Conservation (phyloP, 1,284 basidiomycete genomes). For the Melanopsichium pennsylvanicum region DNA sequence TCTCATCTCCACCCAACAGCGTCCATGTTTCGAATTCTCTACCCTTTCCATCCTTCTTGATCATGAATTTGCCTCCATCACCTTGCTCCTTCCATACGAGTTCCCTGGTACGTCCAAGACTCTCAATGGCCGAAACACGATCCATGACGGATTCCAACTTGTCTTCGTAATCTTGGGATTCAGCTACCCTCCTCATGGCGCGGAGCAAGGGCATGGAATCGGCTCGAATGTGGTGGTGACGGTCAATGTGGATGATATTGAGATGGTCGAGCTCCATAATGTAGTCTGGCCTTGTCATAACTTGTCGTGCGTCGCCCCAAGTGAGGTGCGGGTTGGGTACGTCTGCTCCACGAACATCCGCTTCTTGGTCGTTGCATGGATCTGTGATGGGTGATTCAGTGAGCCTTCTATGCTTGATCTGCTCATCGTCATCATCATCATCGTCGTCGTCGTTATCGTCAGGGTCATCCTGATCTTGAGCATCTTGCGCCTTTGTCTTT, state of each 20-base stretch:
- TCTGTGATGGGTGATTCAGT: constrained; percentile 46
- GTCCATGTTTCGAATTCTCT: constrained; percentile 56
- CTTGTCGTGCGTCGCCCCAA: constrained; percentile 60
- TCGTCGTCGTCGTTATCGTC: constrained; percentile 34
- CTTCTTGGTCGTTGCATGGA: constrained; percentile 46
- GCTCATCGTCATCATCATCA: constrained; percentile 41
- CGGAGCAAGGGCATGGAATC: constrained; percentile 60
- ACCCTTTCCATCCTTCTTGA: constrained; percentile 54
- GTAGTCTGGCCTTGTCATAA: constrained; percentile 61
- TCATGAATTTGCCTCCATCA: constrained; percentile 51
- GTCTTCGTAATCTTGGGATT: constrained; percentile 52
- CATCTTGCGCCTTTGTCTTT: neutral
- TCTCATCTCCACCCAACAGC: constrained; percentile 58
- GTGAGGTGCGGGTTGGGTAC: constrained; percentile 58
- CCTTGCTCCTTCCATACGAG: constrained; percentile 62
- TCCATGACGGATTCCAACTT: constrained; percentile 60
- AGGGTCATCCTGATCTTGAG: neutral
- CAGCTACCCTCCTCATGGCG: constrained; percentile 51
- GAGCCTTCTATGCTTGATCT: constrained; percentile 6
- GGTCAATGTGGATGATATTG: constrained; percentile 58
- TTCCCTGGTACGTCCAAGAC: constrained; percentile 50
- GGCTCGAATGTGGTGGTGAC: constrained; percentile 57
- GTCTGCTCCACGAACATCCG: constrained; percentile 46
- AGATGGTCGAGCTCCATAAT: constrained; percentile 54
- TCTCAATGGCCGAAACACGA: constrained; percentile 58